Conservation (phyloP, 1,284 basidiomycete species). For the Cryptococcus neoformans region DNA sequence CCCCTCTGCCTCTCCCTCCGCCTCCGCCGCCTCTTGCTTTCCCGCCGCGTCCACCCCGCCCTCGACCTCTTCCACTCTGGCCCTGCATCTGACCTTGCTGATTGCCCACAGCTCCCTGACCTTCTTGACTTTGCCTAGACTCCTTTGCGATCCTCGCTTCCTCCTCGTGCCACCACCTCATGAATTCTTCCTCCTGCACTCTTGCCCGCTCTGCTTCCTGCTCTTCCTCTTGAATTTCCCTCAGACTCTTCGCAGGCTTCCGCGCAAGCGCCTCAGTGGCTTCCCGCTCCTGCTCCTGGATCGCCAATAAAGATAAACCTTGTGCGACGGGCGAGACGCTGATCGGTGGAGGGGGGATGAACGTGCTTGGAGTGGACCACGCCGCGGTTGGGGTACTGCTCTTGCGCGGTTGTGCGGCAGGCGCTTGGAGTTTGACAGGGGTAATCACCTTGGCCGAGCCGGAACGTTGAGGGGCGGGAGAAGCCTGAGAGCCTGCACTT, state of each 20-base stretch:
- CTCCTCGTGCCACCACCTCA: conserved; percentile 81
- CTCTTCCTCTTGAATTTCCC: conserved; percentile 81
- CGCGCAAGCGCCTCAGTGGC: conserved; percentile 48
- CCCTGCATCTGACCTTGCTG: conserved; percentile 7
- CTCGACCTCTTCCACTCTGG: conserved; percentile 10
- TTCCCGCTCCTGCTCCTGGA: conserved; percentile 72
- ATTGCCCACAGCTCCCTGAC: not conserved
- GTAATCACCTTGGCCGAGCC: conserved; percentile 30
- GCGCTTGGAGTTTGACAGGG: conserved; percentile 28
- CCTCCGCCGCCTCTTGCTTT: not conserved
- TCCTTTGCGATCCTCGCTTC: conserved; percentile 63
- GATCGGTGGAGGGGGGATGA: conserved; percentile 54
- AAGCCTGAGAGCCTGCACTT: conserved; percentile 12
- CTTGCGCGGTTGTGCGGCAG: conserved; percentile 6
- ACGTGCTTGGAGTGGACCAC: conserved; percentile 25
- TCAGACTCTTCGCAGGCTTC: conserved; percentile 59
- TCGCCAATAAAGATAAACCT: conserved; percentile 68
- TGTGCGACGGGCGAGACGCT: conserved; percentile 32
- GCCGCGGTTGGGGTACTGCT: conserved; percentile 17
- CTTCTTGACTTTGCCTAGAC: conserved; percentile 5
- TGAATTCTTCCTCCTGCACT: conserved; percentile 68
- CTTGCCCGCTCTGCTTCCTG: conserved; percentile 45
- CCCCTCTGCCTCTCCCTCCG: not conserved
- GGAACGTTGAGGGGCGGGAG: conserved; percentile 12
- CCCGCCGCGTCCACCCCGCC: conserved; percentile 7